Percentiles rank a stretch among this genome's conserved stretches.
Evolutionary conservation across 2,329 filamentous ascomycete genomes (phyloP).

Genomic region (Paramyrothecium sp.): DNA sequence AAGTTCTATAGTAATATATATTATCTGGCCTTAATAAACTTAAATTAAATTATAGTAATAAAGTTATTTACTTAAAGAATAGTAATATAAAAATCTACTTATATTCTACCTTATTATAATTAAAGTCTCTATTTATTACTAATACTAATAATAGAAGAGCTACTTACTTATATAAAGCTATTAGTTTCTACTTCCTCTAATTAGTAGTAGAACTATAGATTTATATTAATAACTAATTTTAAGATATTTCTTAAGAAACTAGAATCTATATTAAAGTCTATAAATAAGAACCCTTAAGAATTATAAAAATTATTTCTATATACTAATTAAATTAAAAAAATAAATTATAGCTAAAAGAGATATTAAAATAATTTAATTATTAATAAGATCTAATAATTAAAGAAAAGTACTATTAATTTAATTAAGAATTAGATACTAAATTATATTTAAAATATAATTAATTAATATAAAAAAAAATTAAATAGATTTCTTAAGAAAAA

Average conservation of each 20-base stretch:
- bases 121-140: not conserved
- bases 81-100: constrained; percentile 1
- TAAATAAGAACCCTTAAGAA: too few relatives aligned
- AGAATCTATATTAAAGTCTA: too few relatives aligned
- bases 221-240: not conserved
- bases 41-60: too few relatives aligned
- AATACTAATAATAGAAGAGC: constrained; percentile 3
- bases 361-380: not conserved
- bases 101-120: not conserved
- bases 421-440: not conserved
- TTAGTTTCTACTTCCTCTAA: not conserved
- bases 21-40: too few relatives aligned
- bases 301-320: too few relatives aligned
- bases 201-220: not conserved
- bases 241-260: not conserved
- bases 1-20: too few relatives aligned
- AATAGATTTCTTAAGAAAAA: not conserved
- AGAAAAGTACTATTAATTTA: not conserved
- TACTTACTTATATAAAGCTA: not conserved
- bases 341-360: not conserved
- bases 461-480: not conserved
- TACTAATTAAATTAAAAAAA: not conserved
- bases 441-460: not conserved
- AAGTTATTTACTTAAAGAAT: not conserved
- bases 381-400: constrained; percentile 1